Conservation (phyloP, 139 green algal genomes). For the Micractinium sp. region DNA sequence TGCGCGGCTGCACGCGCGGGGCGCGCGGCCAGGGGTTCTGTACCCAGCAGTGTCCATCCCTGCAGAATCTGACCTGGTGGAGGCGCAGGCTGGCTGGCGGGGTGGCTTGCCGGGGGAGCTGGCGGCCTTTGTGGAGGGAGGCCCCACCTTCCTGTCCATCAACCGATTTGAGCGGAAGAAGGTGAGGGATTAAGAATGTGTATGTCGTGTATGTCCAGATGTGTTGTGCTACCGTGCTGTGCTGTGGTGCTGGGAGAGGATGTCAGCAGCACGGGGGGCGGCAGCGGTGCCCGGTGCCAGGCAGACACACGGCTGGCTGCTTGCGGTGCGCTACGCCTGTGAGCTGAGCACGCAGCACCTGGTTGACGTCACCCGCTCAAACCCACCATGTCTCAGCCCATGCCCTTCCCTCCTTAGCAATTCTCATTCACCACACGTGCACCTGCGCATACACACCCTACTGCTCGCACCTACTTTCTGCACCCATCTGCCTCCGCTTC, state of each 20-base stretch:
- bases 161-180: conserved; percentile 99
- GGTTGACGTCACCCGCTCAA: neutral
- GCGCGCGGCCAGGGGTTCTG: conserved; percentile 75
- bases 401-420: neutral
- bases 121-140: conserved; percentile 50
- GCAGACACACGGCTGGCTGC: neutral
- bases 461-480: too few relatives aligned
- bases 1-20: conserved; percentile 47
- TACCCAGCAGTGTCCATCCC: conserved; percentile 88
- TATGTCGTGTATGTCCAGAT: neutral
- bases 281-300: too few relatives aligned
- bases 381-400: neutral
- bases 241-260: too few relatives aligned
- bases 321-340: neutral
- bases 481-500: neutral
- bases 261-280: too few relatives aligned
- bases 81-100: conserved; percentile 48
- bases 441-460: too few relatives aligned
- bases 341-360: neutral
- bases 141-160: conserved; percentile 90
- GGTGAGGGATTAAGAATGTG: neutral
- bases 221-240: neutral
- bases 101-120: conserved; percentile 55
- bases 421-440: too few relatives aligned
- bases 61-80: conserved; percentile 43